Evolutionary conservation across 768 basidiomycete species (phyloP).

Genomic region (Lentinula detonsa): DNA sequence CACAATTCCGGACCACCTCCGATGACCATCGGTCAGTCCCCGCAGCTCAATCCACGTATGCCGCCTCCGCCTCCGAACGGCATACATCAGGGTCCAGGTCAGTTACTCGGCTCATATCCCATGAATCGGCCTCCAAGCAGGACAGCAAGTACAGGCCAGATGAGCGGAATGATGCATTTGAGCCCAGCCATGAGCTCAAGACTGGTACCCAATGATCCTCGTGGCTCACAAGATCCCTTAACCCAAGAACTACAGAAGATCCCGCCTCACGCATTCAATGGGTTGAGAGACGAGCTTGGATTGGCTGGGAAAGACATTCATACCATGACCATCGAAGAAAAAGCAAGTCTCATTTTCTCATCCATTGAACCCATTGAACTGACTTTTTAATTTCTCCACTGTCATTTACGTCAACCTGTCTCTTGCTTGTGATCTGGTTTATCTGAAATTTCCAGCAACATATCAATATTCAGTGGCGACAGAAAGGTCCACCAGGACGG

Average conservation of each 20-base stretch:
- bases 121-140: slow-evolving; percentile 55
- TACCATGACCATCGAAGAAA: slow-evolving; percentile 45
- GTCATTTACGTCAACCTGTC: not conserved
- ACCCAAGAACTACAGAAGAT: slow-evolving; percentile 38
- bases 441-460: slow-evolving; percentile 23
- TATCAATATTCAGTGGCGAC: slow-evolving; percentile 23
- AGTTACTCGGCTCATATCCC: slow-evolving; percentile 19
- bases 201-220: slow-evolving; percentile 26
- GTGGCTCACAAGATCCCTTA: slow-evolving; percentile 16
- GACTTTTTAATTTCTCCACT: slow-evolving; percentile 7
- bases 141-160: slow-evolving; percentile 44
- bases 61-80: slow-evolving; percentile 46
- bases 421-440: not conserved
- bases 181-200: slow-evolving; percentile 55
- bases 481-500: slow-evolving; percentile 8
- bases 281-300: slow-evolving; percentile 37
- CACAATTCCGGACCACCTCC: slow-evolving; percentile 30
- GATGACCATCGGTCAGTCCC: slow-evolving; percentile 47
- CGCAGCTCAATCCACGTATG: slow-evolving; percentile 39
- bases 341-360: slow-evolving; percentile 33
- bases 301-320: slow-evolving; percentile 39
- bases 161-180: slow-evolving; percentile 38
- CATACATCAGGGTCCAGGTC: slow-evolving; percentile 23
- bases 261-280: slow-evolving; percentile 23
- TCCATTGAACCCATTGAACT: not conserved